Percentiles rank a stretch among this genome's conserved stretches.
These are phyloP conservation scores for Edaphochlamys debaryana DNA, from an alignment of 139 green algal species.

Conservation along the genomic window DNA sequence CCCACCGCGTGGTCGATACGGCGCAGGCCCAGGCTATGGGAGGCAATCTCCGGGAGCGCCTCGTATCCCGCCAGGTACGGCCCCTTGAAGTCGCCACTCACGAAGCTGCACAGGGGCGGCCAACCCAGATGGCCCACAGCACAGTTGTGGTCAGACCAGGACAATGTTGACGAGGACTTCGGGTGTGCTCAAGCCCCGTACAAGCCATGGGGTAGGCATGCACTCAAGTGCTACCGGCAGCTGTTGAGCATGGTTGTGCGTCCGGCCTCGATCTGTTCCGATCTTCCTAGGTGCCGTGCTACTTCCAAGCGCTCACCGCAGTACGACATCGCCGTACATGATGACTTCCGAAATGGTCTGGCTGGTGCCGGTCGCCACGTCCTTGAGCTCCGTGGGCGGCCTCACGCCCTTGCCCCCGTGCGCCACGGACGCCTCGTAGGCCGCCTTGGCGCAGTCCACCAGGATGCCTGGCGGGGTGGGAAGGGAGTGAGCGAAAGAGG, in stretches of 20 bases:
- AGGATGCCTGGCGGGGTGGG: conserved; percentile 82
- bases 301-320: conserved; percentile 79
- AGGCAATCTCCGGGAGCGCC: conserved; percentile 51
- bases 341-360: conserved; percentile 75
- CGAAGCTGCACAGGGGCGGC: conserved; percentile 37
- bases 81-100: conserved; percentile 46
- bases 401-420: conserved; percentile 79
- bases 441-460: conserved; percentile 85
- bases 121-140: too few relatives aligned
- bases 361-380: conserved; percentile 28
- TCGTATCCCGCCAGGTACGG: conserved; percentile 87
- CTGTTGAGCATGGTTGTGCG: too few relatives aligned
- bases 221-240: too few relatives aligned
- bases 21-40: conserved; percentile 76
- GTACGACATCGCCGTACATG: conserved; percentile 96
- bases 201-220: too few relatives aligned
- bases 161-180: too few relatives aligned
- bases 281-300: too few relatives aligned
- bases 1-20: conserved; percentile 96
- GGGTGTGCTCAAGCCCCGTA: too few relatives aligned
- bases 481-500: too few relatives aligned
- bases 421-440: conserved; percentile 72
- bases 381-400: conserved; percentile 64
- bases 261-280: too few relatives aligned
- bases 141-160: too few relatives aligned